Evolutionary conservation across 208 protist genomes (phyloP).

Genomic region (Trypanosoma lewisi): DNA sequence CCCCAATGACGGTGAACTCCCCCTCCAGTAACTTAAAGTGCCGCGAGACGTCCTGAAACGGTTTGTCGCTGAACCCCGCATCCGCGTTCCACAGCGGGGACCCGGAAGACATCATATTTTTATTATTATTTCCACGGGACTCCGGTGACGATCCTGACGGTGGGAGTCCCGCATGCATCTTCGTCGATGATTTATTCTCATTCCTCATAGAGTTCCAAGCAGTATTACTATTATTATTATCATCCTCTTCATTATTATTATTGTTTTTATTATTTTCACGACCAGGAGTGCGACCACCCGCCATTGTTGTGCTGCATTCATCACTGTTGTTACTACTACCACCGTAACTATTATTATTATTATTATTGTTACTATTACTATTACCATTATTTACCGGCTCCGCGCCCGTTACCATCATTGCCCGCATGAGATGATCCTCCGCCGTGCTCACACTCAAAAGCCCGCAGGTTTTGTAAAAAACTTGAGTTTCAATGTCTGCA

Average conservation of each 20-base stretch:
- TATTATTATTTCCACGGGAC: background rate
- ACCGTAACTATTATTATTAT: slow-evolving; percentile 9
- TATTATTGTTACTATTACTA: slow-evolving; percentile 26
- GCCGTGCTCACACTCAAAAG: slow-evolving; percentile 65
- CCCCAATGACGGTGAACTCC: slow-evolving; percentile 69
- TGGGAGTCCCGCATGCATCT: background rate
- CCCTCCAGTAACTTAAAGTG: slow-evolving; percentile 75
- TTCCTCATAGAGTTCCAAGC: background rate
- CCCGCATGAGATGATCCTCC: slow-evolving; percentile 56
- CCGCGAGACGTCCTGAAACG: slow-evolving; percentile 69
- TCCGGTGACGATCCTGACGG: background rate
- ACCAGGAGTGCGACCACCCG: background rate
- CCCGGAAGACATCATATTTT: background rate
- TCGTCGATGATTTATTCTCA: background rate
- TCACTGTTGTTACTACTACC: slow-evolving; percentile 31
- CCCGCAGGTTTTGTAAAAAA: slow-evolving; percentile 79
- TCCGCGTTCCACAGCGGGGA: slow-evolving; percentile 15
- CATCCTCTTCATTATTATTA: too few species aligned
- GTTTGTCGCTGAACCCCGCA: slow-evolving; percentile 43
- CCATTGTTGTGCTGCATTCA: slow-evolving; percentile 1
- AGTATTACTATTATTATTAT: slow-evolving; percentile 12
- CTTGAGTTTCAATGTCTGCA: slow-evolving; percentile 79
- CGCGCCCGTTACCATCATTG: slow-evolving; percentile 65
- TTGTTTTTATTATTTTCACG: slow-evolving; percentile 11
- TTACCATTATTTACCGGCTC: slow-evolving; percentile 26